Evolutionary conservation across 352 stramenopile genomes (phyloP).

Genomic region (Stramenopiles sp.): DNA sequence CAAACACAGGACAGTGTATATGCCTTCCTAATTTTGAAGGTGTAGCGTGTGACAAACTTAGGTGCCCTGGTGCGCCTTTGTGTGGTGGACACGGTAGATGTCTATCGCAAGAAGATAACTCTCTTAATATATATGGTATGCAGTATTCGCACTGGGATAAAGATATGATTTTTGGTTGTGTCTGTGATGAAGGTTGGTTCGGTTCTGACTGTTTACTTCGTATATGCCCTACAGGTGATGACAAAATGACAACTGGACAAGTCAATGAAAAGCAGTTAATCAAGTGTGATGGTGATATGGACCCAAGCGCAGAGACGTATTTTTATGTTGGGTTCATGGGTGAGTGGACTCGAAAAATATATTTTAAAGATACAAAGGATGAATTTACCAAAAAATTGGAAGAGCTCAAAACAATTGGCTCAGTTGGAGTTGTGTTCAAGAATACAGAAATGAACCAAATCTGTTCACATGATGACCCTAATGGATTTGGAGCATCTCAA

Average conservation of each 20-base stretch:
- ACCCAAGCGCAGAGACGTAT: neutral
- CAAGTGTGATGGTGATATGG: constrained; percentile 15
- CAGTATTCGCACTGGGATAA: constrained; percentile 39
- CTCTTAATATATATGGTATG: constrained; percentile 15
- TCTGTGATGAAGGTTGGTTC: constrained; percentile 59
- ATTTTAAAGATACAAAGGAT: neutral
- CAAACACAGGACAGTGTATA: constrained; percentile 33
- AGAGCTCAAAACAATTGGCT: constrained; percentile 1
- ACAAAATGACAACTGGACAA: constrained; percentile 13
- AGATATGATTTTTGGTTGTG: constrained; percentile 63
- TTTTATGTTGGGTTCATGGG: constrained; percentile 6
- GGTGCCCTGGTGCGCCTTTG: constrained; percentile 18
- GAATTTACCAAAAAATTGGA: constrained; percentile 5
- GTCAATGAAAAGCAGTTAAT: constrained; percentile 5
- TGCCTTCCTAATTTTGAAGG: constrained; percentile 46
- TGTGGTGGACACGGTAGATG: constrained; percentile 36
- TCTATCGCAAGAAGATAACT: constrained; percentile 27
- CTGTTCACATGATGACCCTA: neutral
- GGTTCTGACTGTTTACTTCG: constrained; percentile 63
- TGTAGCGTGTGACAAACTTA: constrained; percentile 34
- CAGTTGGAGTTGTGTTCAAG: constrained; percentile 3
- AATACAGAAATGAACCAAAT: constrained; percentile 4
- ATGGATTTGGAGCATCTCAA: neutral
- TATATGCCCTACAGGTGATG: constrained; percentile 28
- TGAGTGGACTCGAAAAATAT: neutral